Conservation (phyloP, 805 yeast genomes). For the Debaryomyces maramus region DNA sequence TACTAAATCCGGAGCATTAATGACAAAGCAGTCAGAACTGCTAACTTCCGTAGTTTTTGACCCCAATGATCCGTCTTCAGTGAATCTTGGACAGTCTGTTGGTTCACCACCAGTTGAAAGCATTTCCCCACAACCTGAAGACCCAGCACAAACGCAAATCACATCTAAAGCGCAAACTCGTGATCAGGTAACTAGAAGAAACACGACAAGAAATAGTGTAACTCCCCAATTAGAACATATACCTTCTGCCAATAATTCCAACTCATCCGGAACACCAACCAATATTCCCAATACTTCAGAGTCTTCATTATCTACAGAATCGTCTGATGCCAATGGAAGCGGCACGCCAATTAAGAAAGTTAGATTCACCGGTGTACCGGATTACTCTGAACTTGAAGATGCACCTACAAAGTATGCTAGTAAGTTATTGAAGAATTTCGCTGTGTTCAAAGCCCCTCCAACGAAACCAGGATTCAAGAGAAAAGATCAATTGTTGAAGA, state of each 20-base stretch:
- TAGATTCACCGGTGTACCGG: constrained; percentile 53
- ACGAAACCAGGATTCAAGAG: constrained; percentile 23
- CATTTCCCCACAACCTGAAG: neutral
- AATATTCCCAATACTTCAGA: neutral
- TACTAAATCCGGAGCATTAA: constrained; percentile 35
- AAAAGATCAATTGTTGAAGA: constrained; percentile 37
- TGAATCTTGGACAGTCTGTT: constrained; percentile 15
- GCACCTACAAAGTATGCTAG: constrained; percentile 47
- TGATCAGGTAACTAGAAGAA: constrained; percentile 27
- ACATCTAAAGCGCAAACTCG: constrained; percentile 18
- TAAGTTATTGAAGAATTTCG: constrained; percentile 39
- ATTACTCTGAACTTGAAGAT: constrained; percentile 53
- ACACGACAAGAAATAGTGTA: constrained; percentile 33
- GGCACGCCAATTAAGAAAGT: constrained; percentile 39
- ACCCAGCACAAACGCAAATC: constrained; percentile 5
- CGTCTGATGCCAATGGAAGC: constrained; percentile 1
- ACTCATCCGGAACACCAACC: constrained; percentile 3
- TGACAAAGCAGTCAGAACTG: constrained; percentile 37
- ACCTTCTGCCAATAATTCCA: constrained; percentile 1
- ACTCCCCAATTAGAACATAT: constrained; percentile 12
- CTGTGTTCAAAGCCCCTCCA: constrained; percentile 28
- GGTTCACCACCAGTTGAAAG: constrained; percentile 9
- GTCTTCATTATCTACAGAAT: constrained; percentile 5
- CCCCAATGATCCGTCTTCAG: constrained; percentile 34
- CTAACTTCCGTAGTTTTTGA: constrained; percentile 41